These are phyloP conservation scores for Lasiodiplodia theobromae DNA, from an alignment of 2,329 filamentous ascomycete species.

Conservation along the genomic window DNA sequence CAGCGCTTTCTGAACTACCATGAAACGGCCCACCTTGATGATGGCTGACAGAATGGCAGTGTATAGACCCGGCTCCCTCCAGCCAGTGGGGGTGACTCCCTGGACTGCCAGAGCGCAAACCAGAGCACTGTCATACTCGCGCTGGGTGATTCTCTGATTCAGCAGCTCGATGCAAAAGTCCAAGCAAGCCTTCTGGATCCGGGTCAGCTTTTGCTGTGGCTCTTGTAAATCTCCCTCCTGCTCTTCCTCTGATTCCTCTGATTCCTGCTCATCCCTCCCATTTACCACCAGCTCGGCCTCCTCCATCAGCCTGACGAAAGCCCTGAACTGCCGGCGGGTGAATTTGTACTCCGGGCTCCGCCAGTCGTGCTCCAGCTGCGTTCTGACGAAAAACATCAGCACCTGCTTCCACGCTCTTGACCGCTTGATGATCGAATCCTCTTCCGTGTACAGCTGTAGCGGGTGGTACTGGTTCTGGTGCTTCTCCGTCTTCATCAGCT, in stretches of 20 bases:
- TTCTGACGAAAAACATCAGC: constrained; percentile 24
- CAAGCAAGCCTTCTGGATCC: neutral
- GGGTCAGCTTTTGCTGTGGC: neutral
- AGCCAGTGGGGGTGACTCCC: constrained; percentile 32
- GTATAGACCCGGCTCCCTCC: constrained; percentile 33
- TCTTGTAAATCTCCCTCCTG: neutral
- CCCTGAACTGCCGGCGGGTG: neutral
- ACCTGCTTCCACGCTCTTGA: constrained; percentile 27
- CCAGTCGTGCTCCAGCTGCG: constrained; percentile 28
- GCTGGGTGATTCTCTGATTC: constrained; percentile 32
- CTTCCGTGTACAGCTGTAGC: constrained; percentile 35
- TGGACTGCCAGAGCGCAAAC: constrained; percentile 35
- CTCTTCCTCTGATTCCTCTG: too few species aligned
- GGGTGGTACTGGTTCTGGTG: constrained; percentile 34
- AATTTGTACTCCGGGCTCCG: constrained; percentile 7
- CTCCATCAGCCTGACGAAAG: neutral
- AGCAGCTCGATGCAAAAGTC: constrained; percentile 29
- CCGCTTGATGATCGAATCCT: constrained; percentile 29
- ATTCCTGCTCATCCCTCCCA: neutral
- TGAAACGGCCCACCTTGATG: constrained; percentile 35
- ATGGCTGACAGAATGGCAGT: constrained; percentile 34
- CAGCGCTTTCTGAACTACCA: constrained; percentile 35
- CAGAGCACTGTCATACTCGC: constrained; percentile 36
- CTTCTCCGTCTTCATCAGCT: constrained; percentile 35
- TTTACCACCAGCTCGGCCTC: neutral